Base-by-base conservation (phyloP, 495 filamentous ascomycete species). In the Lasiosphaeria miniovina region DNA sequence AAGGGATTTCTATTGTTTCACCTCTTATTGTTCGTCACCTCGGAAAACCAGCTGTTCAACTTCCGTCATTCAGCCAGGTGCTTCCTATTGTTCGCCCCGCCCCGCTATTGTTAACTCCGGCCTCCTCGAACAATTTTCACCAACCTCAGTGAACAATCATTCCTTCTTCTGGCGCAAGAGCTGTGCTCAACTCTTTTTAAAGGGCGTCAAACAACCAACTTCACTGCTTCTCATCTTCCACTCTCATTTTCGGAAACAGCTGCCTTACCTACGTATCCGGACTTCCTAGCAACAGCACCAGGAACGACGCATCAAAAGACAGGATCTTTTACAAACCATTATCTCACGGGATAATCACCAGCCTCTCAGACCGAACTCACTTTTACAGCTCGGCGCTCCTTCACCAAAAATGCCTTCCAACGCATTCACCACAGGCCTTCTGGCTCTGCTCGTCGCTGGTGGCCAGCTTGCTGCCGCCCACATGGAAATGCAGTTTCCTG, bases 401-500 rank as follows among this genome's bases (percentile, higher is more conserved):
- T 35, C 52, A 15, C 6, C 49, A 55, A 77, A 67, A 10, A 78
- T 75, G 74, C 67, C 71, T 58, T 69, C 70, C 63, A 67, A n/a
- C 12, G 43, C 62, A 17, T 38, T 66, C 60, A 57, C 59, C 41
- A 61, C 68, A 50, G 60, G 62, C 63, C 58, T 65, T 36, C 10
- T 70, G 55, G 67, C 64, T 49, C 55, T 49, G 57, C 65, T 75
- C 52, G 63, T 75, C 41, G 62, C 68, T 12, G 62, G 64, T 41
- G 52, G 68, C 58, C 65, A 76, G 59, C 66, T 79, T 52, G 74
- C 74, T 49, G 61, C 76, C 10, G 84, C 80, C 11, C 87, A 89
- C 70, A 85, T 88, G 77, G 72, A 79, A 65, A 82, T 90, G 77
- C 63, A 62, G 31, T 73, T 73, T 54, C 86, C 85, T n/a, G 62